Conservation (phyloP, 163 green algal genomes). For the Prototheca wickerhamii region DNA sequence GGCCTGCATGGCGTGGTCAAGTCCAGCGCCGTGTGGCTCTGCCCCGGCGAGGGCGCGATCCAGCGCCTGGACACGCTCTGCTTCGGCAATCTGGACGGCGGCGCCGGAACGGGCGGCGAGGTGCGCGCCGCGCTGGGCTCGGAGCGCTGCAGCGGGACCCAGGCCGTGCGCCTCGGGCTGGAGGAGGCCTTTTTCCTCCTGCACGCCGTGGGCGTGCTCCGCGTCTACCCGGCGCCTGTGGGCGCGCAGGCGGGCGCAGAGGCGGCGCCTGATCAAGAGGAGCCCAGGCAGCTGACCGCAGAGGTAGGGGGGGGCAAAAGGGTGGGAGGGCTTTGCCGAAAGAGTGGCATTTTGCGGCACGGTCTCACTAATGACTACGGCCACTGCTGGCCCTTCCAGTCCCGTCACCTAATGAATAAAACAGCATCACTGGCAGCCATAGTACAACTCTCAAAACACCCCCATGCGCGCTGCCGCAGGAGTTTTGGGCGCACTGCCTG, state of each 20-base stretch:
- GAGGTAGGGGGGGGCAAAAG: too few relatives aligned
- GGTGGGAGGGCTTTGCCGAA: too few relatives aligned
- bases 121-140: constrained; percentile 3
- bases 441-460: too few relatives aligned
- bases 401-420: too few relatives aligned
- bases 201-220: constrained; percentile 18
- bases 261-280: too few relatives aligned
- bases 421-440: too few relatives aligned
- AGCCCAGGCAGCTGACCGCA: too few relatives aligned
- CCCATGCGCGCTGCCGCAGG: constrained; percentile 13
- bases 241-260: too few relatives aligned
- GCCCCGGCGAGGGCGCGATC: constrained; percentile 5
- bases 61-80: constrained; percentile 24
- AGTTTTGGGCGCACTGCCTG: constrained; percentile 18
- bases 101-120: constrained; percentile 9
- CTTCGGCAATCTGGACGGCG: constrained; percentile 35
- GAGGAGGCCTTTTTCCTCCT: constrained; percentile 43
- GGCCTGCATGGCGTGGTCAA: constrained; percentile 22
- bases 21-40: constrained; percentile 21
- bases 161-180: constrained; percentile 30
- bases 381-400: too few relatives aligned
- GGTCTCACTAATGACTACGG: too few relatives aligned
- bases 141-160: neutral
- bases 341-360: too few relatives aligned
- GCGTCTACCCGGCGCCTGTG: neutral